Conservation (phyloP, 2,329 filamentous ascomycete species). For the Pseudogymnoascus destructans region DNA sequence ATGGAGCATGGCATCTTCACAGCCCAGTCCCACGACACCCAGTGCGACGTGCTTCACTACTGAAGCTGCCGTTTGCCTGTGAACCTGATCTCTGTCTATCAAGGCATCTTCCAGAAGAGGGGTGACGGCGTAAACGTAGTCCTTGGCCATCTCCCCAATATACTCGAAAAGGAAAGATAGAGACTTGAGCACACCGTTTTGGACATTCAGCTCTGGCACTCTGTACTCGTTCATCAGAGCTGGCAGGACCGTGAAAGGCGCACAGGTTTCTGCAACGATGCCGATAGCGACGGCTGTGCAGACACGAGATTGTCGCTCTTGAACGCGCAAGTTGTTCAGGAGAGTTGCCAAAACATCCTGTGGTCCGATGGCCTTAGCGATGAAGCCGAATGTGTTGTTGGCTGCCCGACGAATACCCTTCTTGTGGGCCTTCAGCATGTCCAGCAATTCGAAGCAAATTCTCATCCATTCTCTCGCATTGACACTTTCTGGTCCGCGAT, state of each 20-base stretch:
- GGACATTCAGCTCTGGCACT: constrained; percentile 94
- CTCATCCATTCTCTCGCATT: constrained; percentile 99
- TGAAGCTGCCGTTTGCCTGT: constrained; percentile 88
- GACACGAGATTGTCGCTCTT: constrained; percentile 94
- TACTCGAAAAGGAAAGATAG: constrained; percentile 97
- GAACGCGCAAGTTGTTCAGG: constrained; percentile 90
- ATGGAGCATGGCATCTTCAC: constrained; percentile 97
- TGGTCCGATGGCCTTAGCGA: constrained; percentile 95
- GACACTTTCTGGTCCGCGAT: constrained; percentile 90
- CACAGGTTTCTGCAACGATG: constrained; percentile 96
- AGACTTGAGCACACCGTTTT: constrained; percentile 95
- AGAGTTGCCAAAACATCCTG: constrained; percentile 93
- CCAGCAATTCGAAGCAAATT: constrained; percentile 95
- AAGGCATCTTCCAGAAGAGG: constrained; percentile 91
- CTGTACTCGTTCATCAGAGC: constrained; percentile 99
- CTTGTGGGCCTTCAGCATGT: constrained; percentile 99
- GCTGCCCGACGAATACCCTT: constrained; percentile 96
- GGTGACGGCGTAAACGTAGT: constrained; percentile 97
- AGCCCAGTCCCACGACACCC: constrained; percentile 92
- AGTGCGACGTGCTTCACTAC: constrained; percentile 97
- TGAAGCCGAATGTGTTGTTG: constrained; percentile 99
- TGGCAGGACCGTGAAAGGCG: constrained; percentile 95
- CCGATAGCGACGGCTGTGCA: constrained; percentile 97
- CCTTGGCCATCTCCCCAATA: constrained; percentile 98
- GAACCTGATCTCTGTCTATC: constrained; percentile 95